Percentiles rank a stretch among this genome's conserved stretches.
phyloP scores from a whole-genome alignment of 2,329 filamentous ascomycete species.

The Polytolypa hystricis region DNA sequence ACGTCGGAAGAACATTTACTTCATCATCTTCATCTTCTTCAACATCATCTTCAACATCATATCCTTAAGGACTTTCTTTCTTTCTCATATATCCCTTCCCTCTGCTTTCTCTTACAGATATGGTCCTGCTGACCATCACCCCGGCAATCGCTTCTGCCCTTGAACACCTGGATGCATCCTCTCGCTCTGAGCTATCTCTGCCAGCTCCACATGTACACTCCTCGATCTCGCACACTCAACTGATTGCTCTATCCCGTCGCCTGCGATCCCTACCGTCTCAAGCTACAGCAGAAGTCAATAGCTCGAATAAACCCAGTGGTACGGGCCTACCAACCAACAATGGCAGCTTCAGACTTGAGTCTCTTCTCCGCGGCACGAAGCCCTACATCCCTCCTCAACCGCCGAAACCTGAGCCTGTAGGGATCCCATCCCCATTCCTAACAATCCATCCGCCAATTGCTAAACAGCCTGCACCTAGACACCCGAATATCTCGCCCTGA shows the following conservation, averaged over 20 bases:
- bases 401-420: slow-evolving; percentile 65
- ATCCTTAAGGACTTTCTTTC: too few species aligned
- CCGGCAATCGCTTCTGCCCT: slow-evolving; percentile 29
- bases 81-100: too few species aligned
- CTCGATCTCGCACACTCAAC: slow-evolving; percentile 32
- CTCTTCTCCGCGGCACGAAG: slow-evolving; percentile 58
- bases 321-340: too few species aligned
- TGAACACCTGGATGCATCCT: slow-evolving; percentile 22
- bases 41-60: too few species aligned
- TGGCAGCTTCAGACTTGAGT: slow-evolving; percentile 47
- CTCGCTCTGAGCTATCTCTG: slow-evolving; percentile 24
- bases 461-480: slow-evolving; percentile 43
- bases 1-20: too few species aligned
- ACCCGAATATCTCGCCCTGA: slow-evolving; percentile 73
- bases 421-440: slow-evolving; percentile 14
- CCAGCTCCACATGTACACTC: slow-evolving; percentile 20
- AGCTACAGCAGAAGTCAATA: too few species aligned
- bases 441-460: slow-evolving; percentile 7
- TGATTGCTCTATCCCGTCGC: slow-evolving; percentile 27
- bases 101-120: slow-evolving; percentile 14
- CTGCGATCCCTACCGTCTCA: too few species aligned
- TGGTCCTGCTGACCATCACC: slow-evolving; percentile 34
- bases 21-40: too few species aligned
- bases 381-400: slow-evolving; percentile 72
- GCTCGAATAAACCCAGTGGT: too few species aligned